Evolutionary conservation across 2,329 filamentous ascomycete species (phyloP).

Genomic region (Pseudocercospora musae): DNA sequence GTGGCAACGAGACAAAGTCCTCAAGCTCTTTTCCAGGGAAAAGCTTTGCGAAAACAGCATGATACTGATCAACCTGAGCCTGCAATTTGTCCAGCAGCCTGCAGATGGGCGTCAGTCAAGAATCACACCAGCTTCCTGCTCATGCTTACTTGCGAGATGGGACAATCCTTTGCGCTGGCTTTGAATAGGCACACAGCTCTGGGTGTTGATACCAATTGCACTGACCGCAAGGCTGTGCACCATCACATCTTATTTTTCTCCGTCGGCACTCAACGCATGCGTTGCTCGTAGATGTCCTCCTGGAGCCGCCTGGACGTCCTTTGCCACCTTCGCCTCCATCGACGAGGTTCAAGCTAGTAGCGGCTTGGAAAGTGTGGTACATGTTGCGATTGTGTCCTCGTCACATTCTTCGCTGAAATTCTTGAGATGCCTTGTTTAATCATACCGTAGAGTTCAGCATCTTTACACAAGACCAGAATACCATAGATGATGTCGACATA

Average conservation of each 20-base stretch:
- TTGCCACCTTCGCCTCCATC: slow-evolving; percentile 38
- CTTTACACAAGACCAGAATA: background rate
- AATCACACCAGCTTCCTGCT: background rate
- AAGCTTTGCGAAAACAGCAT: slow-evolving; percentile 41
- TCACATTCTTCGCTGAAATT: background rate
- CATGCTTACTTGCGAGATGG: slow-evolving; percentile 70
- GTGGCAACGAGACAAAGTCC: slow-evolving; percentile 38
- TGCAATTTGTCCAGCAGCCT: slow-evolving; percentile 56
- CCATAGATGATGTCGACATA: background rate
- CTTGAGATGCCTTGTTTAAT: background rate
- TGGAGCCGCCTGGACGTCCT: slow-evolving; percentile 38
- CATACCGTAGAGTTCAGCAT: background rate
- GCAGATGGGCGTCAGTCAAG: slow-evolving; percentile 39
- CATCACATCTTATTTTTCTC: slow-evolving; percentile 80
- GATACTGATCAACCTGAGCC: slow-evolving; percentile 48
- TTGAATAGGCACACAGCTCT: slow-evolving; percentile 76
- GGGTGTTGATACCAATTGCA: slow-evolving; percentile 78
- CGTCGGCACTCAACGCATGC: slow-evolving; percentile 75
- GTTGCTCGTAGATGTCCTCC: slow-evolving; percentile 51
- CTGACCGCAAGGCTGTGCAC: slow-evolving; percentile 75
- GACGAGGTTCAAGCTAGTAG: slow-evolving; percentile 32
- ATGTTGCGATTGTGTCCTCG: slow-evolving; percentile 27
- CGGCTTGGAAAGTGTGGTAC: slow-evolving; percentile 46
- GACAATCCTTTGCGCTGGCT: slow-evolving; percentile 71
- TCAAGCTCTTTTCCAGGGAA: slow-evolving; percentile 44